These are phyloP conservation scores for Podila epigama DNA, from an alignment of 192 early-diverging fungal species.

Conservation along the genomic window DNA sequence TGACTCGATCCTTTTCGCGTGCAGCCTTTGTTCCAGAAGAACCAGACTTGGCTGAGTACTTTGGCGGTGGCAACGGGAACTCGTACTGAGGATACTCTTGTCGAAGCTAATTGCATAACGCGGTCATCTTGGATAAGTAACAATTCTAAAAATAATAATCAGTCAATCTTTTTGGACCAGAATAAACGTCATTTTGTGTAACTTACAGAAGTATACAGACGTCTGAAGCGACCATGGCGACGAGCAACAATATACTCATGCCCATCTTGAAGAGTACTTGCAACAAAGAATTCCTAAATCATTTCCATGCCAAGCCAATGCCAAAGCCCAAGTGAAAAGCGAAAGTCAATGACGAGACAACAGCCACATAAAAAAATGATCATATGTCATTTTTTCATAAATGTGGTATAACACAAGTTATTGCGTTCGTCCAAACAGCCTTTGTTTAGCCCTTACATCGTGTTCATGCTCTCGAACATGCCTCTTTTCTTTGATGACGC, in stretches of 20 bases:
- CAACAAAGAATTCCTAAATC: conserved; percentile 53
- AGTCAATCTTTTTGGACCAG: too few species aligned
- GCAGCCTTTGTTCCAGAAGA: conserved; percentile 15
- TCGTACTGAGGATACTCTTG: conserved; percentile 47
- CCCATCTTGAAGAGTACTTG: conserved; percentile 20
- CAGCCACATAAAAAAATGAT: not conserved
- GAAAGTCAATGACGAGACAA: not conserved
- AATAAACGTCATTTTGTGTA: too few species aligned
- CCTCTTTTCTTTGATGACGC: conserved; percentile 36
- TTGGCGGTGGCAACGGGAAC: conserved; percentile 50
- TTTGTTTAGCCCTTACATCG: conserved; percentile 17
- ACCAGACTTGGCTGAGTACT: conserved; percentile 27
- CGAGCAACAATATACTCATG: conserved; percentile 45
- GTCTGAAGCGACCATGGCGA: conserved; percentile 57
- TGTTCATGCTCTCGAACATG: conserved; percentile 49
- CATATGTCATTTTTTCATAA: too few species aligned
- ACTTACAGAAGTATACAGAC: conserved; percentile 44
- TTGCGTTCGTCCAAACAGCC: too few species aligned
- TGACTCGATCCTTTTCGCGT: conserved; percentile 59
- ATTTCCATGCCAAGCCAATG: not conserved
- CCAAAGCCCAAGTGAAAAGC: not conserved
- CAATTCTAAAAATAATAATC: not conserved
- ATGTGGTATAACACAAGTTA: too few species aligned
- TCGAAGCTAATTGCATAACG: too few species aligned
- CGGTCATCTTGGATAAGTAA: conserved; percentile 25